Evolutionary conservation across 192 early-diverging fungal genomes (phyloP).

Genomic region (Backusella liffmaniae): DNA sequence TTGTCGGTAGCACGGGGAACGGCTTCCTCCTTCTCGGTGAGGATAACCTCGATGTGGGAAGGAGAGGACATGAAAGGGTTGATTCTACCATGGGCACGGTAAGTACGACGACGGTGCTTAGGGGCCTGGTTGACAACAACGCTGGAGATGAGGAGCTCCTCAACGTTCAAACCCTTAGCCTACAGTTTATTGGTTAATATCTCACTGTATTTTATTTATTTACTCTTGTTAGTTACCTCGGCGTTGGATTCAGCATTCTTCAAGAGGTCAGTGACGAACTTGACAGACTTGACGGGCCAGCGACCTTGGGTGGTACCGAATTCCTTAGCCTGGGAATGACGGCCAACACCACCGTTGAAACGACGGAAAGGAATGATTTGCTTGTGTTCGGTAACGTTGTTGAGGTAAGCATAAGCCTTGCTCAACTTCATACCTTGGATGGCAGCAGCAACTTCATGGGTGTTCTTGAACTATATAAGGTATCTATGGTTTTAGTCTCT

Average conservation of each 20-base stretch:
- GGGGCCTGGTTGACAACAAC: constrained; percentile 98
- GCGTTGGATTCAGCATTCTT: constrained; percentile 99
- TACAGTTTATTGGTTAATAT: constrained; percentile 23
- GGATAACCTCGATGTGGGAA: constrained; percentile 95
- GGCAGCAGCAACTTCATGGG: constrained; percentile 92
- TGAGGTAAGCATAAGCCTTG: constrained; percentile 91
- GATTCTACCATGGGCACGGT: constrained; percentile 98
- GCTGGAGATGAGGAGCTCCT: constrained; percentile 89
- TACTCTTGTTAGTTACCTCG: constrained; percentile 52
- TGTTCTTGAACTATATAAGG: constrained; percentile 87
- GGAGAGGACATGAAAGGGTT: constrained; percentile 92
- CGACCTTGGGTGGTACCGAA: constrained; percentile 87
- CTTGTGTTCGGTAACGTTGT: constrained; percentile 95
- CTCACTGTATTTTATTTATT: background rate
- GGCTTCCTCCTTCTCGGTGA: constrained; percentile 85
- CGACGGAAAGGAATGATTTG: constrained; percentile 96
- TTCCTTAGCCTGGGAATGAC: constrained; percentile 95
- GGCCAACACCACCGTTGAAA: constrained; percentile 96
- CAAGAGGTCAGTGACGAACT: constrained; percentile 91
- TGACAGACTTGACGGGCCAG: constrained; percentile 97
- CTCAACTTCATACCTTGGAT: constrained; percentile 90
- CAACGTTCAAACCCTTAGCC: constrained; percentile 89
- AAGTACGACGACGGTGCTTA: constrained; percentile 95
- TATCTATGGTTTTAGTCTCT: background rate
- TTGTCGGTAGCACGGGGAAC: constrained; percentile 69